These are phyloP conservation scores for Thraustochytrium sp. DNA, from an alignment of 352 stramenopile species.

Conservation along the genomic window DNA sequence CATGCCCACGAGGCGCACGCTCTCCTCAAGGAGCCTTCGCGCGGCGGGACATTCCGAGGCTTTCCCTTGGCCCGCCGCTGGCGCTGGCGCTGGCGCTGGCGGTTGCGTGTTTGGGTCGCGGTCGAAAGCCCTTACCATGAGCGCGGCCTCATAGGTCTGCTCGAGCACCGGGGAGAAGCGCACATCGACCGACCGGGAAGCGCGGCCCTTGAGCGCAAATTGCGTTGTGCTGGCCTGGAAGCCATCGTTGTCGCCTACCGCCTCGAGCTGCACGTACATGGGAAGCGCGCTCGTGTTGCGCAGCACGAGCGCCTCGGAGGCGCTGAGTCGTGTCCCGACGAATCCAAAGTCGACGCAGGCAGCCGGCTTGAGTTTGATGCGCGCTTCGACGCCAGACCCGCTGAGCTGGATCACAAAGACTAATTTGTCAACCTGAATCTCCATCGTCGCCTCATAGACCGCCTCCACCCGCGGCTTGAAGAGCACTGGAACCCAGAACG, in stretches of 20 bases:
- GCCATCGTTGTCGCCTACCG: background rate
- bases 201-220: background rate
- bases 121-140: background rate
- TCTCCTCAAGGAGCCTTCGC: background rate
- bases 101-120: background rate
- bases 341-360: constrained; percentile 25
- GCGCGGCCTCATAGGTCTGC: background rate
- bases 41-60: background rate
- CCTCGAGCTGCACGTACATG: background rate
- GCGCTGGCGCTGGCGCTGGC: background rate
- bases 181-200: background rate
- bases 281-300: constrained; percentile 8
- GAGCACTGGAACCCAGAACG: background rate
- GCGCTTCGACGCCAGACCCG: background rate
- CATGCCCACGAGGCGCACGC: background rate
- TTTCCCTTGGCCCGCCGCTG: background rate
- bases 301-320: background rate
- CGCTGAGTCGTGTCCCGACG: background rate
- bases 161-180: background rate
- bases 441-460: background rate
- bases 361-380: background rate
- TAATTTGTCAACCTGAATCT: constrained; percentile 24
- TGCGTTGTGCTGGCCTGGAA: background rate
- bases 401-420: background rate
- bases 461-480: background rate